These are phyloP conservation scores for Hypoxylon sp. DNA, from an alignment of 2,329 filamentous ascomycete species.

Conservation along the genomic window DNA sequence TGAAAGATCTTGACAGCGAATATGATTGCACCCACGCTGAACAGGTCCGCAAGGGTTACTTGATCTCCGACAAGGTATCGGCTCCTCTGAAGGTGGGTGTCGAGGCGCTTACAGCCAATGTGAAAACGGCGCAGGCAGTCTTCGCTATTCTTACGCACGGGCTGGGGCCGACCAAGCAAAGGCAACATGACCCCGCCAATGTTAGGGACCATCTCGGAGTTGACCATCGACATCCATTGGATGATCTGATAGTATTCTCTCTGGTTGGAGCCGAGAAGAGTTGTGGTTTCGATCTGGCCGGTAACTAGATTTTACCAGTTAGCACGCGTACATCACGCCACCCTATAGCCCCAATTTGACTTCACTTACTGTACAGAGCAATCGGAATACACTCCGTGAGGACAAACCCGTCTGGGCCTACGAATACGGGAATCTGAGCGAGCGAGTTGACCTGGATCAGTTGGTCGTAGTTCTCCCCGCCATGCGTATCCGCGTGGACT, in stretches of 20 bases:
- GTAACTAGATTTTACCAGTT: constrained; percentile 17
- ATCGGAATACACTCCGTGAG: constrained; percentile 36
- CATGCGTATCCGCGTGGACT: constrained; percentile 17
- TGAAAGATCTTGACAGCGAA: constrained; percentile 28
- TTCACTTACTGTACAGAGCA: constrained; percentile 30
- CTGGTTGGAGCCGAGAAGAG: constrained; percentile 22
- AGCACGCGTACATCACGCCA: no score
- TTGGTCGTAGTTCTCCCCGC: constrained; percentile 14
- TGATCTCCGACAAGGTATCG: constrained; percentile 29
- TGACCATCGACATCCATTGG: constrained; percentile 39
- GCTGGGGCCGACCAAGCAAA: constrained; percentile 21
- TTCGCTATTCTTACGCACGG: constrained; percentile 16
- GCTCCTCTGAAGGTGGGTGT: constrained; percentile 24
- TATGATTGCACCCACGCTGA: constrained; percentile 21
- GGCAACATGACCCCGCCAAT: constrained; percentile 29
- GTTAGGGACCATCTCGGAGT: constrained; percentile 28
- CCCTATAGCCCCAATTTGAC: background rate
- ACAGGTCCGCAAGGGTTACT: constrained; percentile 32
- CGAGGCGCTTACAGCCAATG: constrained; percentile 20
- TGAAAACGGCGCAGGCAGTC: constrained; percentile 23
- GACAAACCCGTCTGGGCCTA: constrained; percentile 33
- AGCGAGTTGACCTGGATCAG: constrained; percentile 30
- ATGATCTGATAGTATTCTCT: constrained; percentile 28
- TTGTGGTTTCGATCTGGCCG: constrained; percentile 25
- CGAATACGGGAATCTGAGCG: constrained; percentile 29